Percentiles rank a stretch among this genome's conserved stretches.
Conservation (phyloP, 768 basidiomycete genomes). For the Lactarius quietus region DNA sequence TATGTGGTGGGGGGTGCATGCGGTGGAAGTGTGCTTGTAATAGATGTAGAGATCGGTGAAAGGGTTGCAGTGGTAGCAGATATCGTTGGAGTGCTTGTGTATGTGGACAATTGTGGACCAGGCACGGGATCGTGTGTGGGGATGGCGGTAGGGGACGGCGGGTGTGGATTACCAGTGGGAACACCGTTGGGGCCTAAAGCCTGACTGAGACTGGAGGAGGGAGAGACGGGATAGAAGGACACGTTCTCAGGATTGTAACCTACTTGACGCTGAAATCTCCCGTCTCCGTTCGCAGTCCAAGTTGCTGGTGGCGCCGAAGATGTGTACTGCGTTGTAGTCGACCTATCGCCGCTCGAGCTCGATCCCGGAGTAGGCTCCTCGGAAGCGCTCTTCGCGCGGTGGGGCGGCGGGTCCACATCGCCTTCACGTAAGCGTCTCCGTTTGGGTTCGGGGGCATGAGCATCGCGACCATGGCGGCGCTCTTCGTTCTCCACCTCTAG, state of each 20-base stretch:
- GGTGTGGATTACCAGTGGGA: slow-evolving; percentile 15
- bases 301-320: slow-evolving; percentile 11
- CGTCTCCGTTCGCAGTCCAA: slow-evolving; percentile 20
- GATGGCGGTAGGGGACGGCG: slow-evolving; percentile 15
- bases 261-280: slow-evolving; percentile 21
- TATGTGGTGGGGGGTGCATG: slow-evolving; percentile 11
- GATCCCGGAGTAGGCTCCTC: slow-evolving; percentile 20
- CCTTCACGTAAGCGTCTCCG: slow-evolving; percentile 23
- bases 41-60: slow-evolving; percentile 18
- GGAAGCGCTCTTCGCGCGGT: slow-evolving; percentile 18
- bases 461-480: slow-evolving; percentile 25
- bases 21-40: slow-evolving; percentile 15
- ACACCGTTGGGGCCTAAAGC: slow-evolving; percentile 19
- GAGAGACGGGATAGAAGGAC: slow-evolving; percentile 21
- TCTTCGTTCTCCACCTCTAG: slow-evolving; percentile 26
- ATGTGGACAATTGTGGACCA: slow-evolving; percentile 10
- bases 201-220: slow-evolving; percentile 24
- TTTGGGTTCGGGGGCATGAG: slow-evolving; percentile 23
- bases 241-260: slow-evolving; percentile 21
- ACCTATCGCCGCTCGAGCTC: slow-evolving; percentile 17
- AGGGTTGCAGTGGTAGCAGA: slow-evolving; percentile 16
- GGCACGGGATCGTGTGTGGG: slow-evolving; percentile 12
- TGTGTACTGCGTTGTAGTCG: slow-evolving; percentile 16
- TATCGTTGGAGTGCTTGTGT: slow-evolving; percentile 16
- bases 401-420: slow-evolving; percentile 3